These are phyloP conservation scores for Hypoxylon sp. DNA, from an alignment of 2,329 filamentous ascomycete genomes.

Conservation along the genomic window DNA sequence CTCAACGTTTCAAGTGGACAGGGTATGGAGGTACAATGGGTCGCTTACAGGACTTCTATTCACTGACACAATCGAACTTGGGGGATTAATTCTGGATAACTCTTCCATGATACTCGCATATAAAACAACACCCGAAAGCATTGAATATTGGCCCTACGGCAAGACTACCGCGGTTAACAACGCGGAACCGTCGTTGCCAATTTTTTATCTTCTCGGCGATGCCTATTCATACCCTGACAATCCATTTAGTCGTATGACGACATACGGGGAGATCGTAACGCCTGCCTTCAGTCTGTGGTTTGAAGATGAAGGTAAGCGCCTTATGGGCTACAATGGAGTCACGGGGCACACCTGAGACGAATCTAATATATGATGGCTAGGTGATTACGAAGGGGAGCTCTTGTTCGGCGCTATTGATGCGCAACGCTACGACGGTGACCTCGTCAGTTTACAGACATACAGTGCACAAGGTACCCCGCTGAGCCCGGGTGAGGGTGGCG, in stretches of 20 bases:
- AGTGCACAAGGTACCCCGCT: background rate
- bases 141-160: background rate
- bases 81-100: background rate
- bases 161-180: background rate
- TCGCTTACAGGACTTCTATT: background rate
- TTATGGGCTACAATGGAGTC: background rate
- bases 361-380: conserved; percentile 6
- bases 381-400: conserved; percentile 2
- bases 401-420: conserved; percentile 14
- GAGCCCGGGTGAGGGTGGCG: background rate
- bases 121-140: background rate
- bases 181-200: conserved; percentile 6
- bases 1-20: background rate
- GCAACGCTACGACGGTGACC: conserved; percentile 13
- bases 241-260: background rate
- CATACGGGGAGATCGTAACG: background rate
- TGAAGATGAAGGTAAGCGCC: conserved; percentile 5
- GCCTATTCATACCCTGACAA: background rate
- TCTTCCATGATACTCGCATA: background rate
- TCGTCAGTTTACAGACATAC: conserved; percentile 10
- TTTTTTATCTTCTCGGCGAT: conserved; percentile 10
- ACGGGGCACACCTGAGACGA: background rate
- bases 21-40: background rate
- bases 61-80: background rate
- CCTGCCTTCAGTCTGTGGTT: conserved; percentile 11